A percentile compares a stretch with the other conserved stretches of the same genome.
These are phyloP conservation scores for Podospora anserina DNA, from an alignment of 495 filamentous ascomycete species.

Conservation along the genomic window DNA sequence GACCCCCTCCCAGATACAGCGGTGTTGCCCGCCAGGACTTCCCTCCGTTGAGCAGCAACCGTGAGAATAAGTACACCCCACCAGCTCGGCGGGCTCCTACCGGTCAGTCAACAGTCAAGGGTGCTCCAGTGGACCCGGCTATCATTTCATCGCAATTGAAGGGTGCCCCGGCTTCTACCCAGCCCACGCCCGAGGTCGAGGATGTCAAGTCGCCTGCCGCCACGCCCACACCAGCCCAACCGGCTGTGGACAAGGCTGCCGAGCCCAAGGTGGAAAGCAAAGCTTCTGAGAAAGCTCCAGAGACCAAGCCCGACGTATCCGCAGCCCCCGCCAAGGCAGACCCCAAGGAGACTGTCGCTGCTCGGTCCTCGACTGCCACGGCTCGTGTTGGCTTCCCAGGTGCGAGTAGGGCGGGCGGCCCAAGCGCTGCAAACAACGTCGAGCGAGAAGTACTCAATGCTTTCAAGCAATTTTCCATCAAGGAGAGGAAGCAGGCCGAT, in stretches of 20 bases:
- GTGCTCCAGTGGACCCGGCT: slow-evolving; percentile 73
- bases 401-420: slow-evolving; percentile 33
- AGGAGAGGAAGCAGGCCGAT: slow-evolving; percentile 57
- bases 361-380: slow-evolving; percentile 34
- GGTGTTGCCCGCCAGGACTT: slow-evolving; percentile 78
- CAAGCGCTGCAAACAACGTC: slow-evolving; percentile 72
- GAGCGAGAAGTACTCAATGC: slow-evolving; percentile 72
- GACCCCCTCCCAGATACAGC: slow-evolving; percentile 65
- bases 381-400: slow-evolving; percentile 41
- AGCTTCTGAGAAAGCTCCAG: slow-evolving; percentile 33
- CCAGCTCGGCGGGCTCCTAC: slow-evolving; percentile 79
- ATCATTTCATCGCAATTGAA: slow-evolving; percentile 76
- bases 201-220: slow-evolving; percentile 34
- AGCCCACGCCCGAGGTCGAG: slow-evolving; percentile 44
- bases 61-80: slow-evolving; percentile 81
- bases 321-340: slow-evolving; percentile 27
- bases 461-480: slow-evolving; percentile 74
- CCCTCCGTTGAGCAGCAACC: slow-evolving; percentile 54
- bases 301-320: slow-evolving; percentile 19
- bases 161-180: slow-evolving; percentile 41
- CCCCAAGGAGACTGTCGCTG: slow-evolving; percentile 30
- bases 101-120: slow-evolving; percentile 64
- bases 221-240: slow-evolving; percentile 16
- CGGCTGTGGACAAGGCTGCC: slow-evolving; percentile 32
- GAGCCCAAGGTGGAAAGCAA: slow-evolving; percentile 27